Conservation (phyloP, 257 asterid genomes). For the Euphrasia confusa region DNA sequence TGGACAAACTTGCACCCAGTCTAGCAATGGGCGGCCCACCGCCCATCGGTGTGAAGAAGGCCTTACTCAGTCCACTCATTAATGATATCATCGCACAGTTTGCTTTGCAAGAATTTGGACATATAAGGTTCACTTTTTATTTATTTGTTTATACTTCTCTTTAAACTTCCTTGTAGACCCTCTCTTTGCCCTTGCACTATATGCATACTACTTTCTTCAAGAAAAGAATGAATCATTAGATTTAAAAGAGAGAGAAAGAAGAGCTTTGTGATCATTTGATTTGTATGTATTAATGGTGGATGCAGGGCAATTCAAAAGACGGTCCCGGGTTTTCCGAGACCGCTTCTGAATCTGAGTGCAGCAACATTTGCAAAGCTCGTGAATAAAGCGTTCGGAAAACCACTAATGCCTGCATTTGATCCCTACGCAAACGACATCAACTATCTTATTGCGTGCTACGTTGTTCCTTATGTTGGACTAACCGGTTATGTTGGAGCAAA, state of each 20-base stretch:
- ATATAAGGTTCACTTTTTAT: slow-evolving; percentile 53
- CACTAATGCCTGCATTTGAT: slow-evolving; percentile 60
- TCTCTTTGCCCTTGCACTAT: no score
- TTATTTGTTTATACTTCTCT: not conserved
- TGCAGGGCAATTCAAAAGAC: slow-evolving; percentile 68
- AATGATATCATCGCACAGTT: slow-evolving; percentile 62
- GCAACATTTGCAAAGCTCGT: slow-evolving; percentile 55
- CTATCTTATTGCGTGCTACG: slow-evolving; percentile 69
- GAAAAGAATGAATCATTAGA: not conserved
- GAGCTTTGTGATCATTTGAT: not conserved
- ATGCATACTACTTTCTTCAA: not conserved
- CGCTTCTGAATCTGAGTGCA: slow-evolving; percentile 53
- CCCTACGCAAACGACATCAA: slow-evolving; percentile 75
- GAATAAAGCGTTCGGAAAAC: slow-evolving; percentile 47
- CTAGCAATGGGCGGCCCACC: slow-evolving; percentile 60
- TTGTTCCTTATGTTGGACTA: slow-evolving; percentile 86
- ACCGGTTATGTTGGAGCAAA: slow-evolving; percentile 91
- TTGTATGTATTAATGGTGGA: not conserved
- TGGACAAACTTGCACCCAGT: slow-evolving; percentile 46
- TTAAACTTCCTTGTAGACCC: not conserved
- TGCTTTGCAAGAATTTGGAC: slow-evolving; percentile 89
- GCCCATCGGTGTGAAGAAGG: slow-evolving; percentile 50
- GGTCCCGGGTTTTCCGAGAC: slow-evolving; percentile 72
- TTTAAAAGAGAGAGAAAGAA: not conserved
- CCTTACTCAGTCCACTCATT: slow-evolving; percentile 42